Evolutionary conservation across 1,139 yeast genomes (phyloP), one percentile per base, ranked within the genome.

Genomic region (Kluyveromyces sp.): DNA sequence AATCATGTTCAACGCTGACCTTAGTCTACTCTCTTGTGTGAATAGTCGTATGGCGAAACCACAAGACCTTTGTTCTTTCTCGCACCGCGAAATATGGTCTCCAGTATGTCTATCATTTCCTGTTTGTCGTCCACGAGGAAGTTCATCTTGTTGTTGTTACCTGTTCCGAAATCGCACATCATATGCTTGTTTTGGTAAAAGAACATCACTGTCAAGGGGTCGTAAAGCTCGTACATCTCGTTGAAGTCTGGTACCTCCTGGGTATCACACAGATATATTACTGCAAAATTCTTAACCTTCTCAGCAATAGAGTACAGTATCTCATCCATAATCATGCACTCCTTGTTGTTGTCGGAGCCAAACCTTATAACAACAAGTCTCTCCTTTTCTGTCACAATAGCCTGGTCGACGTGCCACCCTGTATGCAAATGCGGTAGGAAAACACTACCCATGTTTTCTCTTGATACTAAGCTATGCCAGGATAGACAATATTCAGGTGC

Each of bases 111-210:
- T 30, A 92, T 85, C 69, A 92, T 64, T 53, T 88, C 97, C 62
- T 92, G 96, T 51, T 83, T 82, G 58, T 85, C 88, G 39, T 78
- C 80, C 30, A 92, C 69, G 4, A 69, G 68, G 65, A 92, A 92
- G 59, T 88, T 88, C 67, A 92, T 69, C 69, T 92, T 92, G 69
- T 94, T 92, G 65, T 94, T 92, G 61, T 92, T 87, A 35, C 99
- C 99, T 0, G 98, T 92, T 2, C 98, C 98, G 64, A 88, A 88
- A 68, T 92, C 98, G 66, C 96, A 86, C 87, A 89, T 79, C 95
- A 94, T 89, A 63, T 92, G 98, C 62, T 88, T 89, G 66, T 92
- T 92, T 44, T 95, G 70, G 66, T 77, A 87, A 63, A 92, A 92
- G 60, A 92, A 89, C 97, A 92, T 92, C 44, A 92, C 72, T 40